Evolutionary conservation across 1,139 yeast genomes (phyloP).

Genomic region (Saccharomyces hybrid): DNA sequence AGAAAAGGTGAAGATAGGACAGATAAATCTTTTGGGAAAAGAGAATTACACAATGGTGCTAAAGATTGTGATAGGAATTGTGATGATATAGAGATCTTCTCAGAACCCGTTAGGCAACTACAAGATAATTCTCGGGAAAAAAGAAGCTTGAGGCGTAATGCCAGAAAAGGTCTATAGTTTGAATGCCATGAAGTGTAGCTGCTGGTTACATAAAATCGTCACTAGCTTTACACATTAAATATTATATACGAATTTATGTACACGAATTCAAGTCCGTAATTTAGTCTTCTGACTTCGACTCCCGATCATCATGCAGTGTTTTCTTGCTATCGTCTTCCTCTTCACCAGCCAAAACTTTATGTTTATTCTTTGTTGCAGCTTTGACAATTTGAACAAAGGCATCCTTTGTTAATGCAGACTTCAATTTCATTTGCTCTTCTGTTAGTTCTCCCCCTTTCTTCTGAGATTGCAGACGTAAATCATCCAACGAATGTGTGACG

Average conservation of each 20-base stretch:
- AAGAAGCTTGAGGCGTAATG: background rate
- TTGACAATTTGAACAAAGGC: constrained; percentile 69
- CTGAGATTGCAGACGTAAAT: constrained; percentile 9
- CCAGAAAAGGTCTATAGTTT: background rate
- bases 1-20: background rate
- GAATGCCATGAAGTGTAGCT: background rate
- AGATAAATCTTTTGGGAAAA: background rate
- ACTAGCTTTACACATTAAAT: background rate
- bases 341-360: constrained; percentile 27
- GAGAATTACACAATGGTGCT: background rate
- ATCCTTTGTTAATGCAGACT: constrained; percentile 35
- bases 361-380: constrained; percentile 63
- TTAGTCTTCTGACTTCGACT: background rate
- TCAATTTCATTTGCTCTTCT: constrained; percentile 17
- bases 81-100: background rate
- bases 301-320: background rate
- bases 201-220: background rate
- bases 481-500: constrained; percentile 14
- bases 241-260: background rate
- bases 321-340: constrained; percentile 5
- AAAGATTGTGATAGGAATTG: background rate
- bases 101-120: background rate
- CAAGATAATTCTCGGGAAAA: background rate
- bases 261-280: background rate
- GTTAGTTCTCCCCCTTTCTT: constrained; percentile 3